phyloP scores from a whole-genome alignment of 345 rosid genomes.

The Rhizophora mangle region DNA sequence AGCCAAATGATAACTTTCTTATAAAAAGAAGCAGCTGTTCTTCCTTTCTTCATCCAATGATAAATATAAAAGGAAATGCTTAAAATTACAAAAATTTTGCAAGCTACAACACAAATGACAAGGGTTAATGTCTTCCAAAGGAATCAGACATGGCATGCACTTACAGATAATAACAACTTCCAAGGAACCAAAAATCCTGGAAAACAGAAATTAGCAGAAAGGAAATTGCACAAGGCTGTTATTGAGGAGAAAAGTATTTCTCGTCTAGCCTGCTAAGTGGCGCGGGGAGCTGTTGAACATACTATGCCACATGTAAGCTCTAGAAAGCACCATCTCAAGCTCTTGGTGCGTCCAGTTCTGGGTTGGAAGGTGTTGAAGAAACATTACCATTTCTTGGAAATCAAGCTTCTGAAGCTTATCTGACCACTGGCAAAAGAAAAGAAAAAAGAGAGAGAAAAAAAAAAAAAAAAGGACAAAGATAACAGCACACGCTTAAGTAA shows the following conservation, averaged over 20 bases:
- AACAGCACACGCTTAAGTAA: neutral
- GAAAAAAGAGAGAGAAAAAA: neutral
- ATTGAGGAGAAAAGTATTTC: neutral
- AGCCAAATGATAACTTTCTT: neutral
- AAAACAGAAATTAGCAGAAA: constrained; percentile 8
- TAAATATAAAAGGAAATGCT: constrained; percentile 4
- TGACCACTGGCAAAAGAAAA: constrained; percentile 62
- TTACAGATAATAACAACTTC: neutral
- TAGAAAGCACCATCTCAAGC: constrained; percentile 86
- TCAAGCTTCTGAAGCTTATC: constrained; percentile 83
- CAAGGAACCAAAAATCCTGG: neutral
- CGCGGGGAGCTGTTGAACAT: constrained; percentile 82
- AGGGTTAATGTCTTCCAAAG: neutral
- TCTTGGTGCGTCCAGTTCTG: constrained; percentile 81
- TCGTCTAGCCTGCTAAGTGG: constrained; percentile 41
- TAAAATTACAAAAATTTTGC: constrained; percentile 1
- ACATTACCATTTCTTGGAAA: constrained; percentile 98
- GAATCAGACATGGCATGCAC: neutral
- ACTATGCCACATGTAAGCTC: constrained; percentile 91
- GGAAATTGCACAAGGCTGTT: neutral
- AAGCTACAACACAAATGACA: neutral
- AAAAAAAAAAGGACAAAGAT: neutral
- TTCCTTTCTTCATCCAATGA: neutral
- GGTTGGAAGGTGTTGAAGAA: constrained; percentile 94
- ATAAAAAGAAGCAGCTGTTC: neutral